Evolutionary conservation across 2,329 filamentous ascomycete genomes (phyloP).

Genomic region (Hypomyces rosellus): DNA sequence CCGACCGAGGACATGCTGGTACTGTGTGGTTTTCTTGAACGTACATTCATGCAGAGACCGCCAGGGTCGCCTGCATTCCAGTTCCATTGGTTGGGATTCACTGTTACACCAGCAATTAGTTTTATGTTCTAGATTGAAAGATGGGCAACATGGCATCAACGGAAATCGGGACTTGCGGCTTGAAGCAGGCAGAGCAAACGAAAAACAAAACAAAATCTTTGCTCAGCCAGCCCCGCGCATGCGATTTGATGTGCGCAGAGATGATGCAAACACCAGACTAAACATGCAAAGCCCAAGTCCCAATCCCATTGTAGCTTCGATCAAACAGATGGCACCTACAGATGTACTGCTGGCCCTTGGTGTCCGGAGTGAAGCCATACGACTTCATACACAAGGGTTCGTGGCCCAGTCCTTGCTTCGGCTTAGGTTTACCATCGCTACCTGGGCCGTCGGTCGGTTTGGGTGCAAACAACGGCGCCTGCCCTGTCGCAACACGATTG

Average conservation of each 20-base stretch:
- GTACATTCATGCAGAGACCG: conserved; percentile 46
- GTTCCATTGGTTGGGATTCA: conserved; percentile 53
- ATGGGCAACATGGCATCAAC: too few relatives aligned
- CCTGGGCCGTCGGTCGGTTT: conserved; percentile 14
- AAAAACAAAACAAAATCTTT: too few relatives aligned
- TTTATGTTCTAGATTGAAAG: neutral
- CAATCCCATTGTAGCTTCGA: too few relatives aligned
- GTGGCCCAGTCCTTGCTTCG: conserved; percentile 28
- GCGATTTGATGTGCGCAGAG: too few relatives aligned
- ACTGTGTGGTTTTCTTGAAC: conserved; percentile 19
- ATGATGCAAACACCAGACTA: too few relatives aligned
- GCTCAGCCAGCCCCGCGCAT: too few relatives aligned
- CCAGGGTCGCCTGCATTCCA: conserved; percentile 32
- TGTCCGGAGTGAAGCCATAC: conserved; percentile 38
- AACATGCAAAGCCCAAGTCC: neutral
- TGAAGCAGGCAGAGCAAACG: too few relatives aligned
- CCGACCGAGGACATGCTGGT: too few relatives aligned
- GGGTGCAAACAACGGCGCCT: conserved; percentile 38
- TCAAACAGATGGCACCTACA: conserved; percentile 30
- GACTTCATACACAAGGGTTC: conserved; percentile 36
- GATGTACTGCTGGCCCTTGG: conserved; percentile 39
- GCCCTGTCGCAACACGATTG: conserved; percentile 35
- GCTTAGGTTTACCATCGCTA: conserved; percentile 16
- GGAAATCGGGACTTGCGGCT: too few relatives aligned
- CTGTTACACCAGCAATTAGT: conserved; percentile 22